A percentile compares a stretch with the other conserved stretches of the same genome.
Evolutionary conservation across 495 filamentous ascomycete species (phyloP).

Genomic region (Polyplosphaeria fusca): DNA sequence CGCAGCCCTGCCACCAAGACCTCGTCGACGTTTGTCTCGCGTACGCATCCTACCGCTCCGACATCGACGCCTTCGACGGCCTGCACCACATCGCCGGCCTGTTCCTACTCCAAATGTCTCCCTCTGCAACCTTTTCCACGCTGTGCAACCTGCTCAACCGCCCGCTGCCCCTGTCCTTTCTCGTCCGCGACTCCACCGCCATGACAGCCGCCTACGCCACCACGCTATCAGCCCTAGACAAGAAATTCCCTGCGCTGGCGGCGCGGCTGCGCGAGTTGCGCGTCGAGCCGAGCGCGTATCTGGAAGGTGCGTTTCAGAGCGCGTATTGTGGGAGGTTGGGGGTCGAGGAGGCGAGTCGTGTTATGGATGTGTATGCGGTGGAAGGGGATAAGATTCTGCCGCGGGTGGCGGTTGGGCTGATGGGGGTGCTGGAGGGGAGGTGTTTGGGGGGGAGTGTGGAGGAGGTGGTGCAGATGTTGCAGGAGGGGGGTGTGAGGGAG

Average conservation of each 20-base stretch:
- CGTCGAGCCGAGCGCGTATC: slow-evolving; percentile 51
- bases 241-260: slow-evolving; percentile 58
- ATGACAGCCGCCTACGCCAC: slow-evolving; percentile 69
- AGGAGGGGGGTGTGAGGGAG: slow-evolving; percentile 48
- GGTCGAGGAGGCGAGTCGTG: slow-evolving; percentile 71
- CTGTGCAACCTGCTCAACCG: slow-evolving; percentile 90
- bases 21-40: slow-evolving; percentile 80
- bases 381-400: slow-evolving; percentile 84
- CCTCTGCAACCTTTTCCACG: slow-evolving; percentile 70
- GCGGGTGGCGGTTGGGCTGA: slow-evolving; percentile 69
- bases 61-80: slow-evolving; percentile 86
- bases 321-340: slow-evolving; percentile 56
- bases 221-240: slow-evolving; percentile 64
- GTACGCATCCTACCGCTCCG: slow-evolving; percentile 89
- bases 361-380: slow-evolving; percentile 95
- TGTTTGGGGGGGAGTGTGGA: slow-evolving; percentile 54
- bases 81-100: slow-evolving; percentile 84
- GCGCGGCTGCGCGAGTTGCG: slow-evolving; percentile 57
- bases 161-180: slow-evolving; percentile 81
- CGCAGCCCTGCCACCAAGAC: slow-evolving; percentile 68
- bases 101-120: slow-evolving; percentile 77
- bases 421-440: slow-evolving; percentile 60
- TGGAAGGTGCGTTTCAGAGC: slow-evolving; percentile 58
- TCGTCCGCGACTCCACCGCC: slow-evolving; percentile 69
- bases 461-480: slow-evolving; percentile 53